Percentiles rank a stretch among this genome's conserved stretches.
phyloP scores from a whole-genome alignment of 1,139 yeast species.

The Suhomyces terraborum region DNA sequence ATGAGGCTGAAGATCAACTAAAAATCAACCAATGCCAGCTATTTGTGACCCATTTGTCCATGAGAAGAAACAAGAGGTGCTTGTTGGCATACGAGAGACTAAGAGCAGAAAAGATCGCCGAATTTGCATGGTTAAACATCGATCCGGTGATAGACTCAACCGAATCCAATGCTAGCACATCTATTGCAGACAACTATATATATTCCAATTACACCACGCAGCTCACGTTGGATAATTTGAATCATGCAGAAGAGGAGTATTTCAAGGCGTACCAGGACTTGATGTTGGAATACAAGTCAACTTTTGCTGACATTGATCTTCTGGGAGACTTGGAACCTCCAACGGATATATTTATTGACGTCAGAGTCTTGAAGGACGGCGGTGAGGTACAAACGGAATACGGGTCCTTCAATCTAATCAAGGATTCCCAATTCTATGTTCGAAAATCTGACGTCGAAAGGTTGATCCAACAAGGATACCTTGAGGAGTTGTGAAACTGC shows the following conservation, averaged over 20 bases:
- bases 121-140: constrained; percentile 66
- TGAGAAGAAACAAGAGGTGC: constrained; percentile 88
- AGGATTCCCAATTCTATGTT: constrained; percentile 92
- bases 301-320: constrained; percentile 81
- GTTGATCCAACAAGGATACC: constrained; percentile 89
- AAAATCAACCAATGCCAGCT: constrained; percentile 67
- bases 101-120: constrained; percentile 68
- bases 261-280: constrained; percentile 69
- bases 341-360: constrained; percentile 86
- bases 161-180: background rate
- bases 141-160: constrained; percentile 35
- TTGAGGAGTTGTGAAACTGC: constrained; percentile 64
- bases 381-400: constrained; percentile 98
- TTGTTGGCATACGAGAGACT: constrained; percentile 77
- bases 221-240: constrained; percentile 52
- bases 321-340: constrained; percentile 91
- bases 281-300: constrained; percentile 74
- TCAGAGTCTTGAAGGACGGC: constrained; percentile 87
- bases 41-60: constrained; percentile 78
- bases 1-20: constrained; percentile 34
- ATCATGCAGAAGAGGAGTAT: constrained; percentile 82
- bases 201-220: constrained; percentile 33
- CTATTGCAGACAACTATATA: constrained; percentile 17
- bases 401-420: constrained; percentile 93
- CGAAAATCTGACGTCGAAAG: constrained; percentile 93